phyloP scores from a whole-genome alignment of 176 grass and related monocot species.

The Microstegium vimineum region DNA sequence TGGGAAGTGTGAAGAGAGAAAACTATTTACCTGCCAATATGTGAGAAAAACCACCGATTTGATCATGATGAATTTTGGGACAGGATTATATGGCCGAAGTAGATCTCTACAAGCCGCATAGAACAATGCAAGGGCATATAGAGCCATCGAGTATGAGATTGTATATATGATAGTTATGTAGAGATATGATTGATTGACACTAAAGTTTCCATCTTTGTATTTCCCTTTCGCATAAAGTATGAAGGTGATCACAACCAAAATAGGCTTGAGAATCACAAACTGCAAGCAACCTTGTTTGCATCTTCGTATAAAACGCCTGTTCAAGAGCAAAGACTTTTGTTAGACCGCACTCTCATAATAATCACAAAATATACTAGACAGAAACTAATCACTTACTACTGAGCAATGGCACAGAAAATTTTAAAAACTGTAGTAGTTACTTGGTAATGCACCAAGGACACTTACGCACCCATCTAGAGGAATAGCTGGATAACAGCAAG shows the following conservation, averaged over 20 bases:
- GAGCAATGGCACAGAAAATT: background rate
- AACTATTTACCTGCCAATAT: constrained; percentile 83
- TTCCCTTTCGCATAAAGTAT: constrained; percentile 93
- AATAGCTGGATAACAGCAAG: constrained; percentile 92
- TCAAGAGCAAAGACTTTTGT: constrained; percentile 17
- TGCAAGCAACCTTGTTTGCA: constrained; percentile 98
- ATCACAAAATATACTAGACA: background rate
- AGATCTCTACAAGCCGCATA: constrained; percentile 94
- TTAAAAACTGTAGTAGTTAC: background rate
- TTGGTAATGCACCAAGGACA: constrained; percentile 21
- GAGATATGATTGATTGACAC: constrained; percentile 89
- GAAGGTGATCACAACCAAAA: constrained; percentile 96
- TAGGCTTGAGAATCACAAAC: constrained; percentile 98
- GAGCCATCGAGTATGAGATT: constrained; percentile 82
- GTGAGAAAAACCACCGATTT: constrained; percentile 99
- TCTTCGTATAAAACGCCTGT: constrained; percentile 96
- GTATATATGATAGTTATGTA: constrained; percentile 99
- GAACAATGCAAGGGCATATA: constrained; percentile 90
- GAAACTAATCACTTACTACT: background rate
- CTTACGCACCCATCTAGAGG: constrained; percentile 85
- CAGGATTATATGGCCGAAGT: constrained; percentile 83
- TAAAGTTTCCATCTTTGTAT: constrained; percentile 92
- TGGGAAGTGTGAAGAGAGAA: background rate
- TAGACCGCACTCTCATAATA: constrained; percentile 1
- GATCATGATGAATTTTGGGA: constrained; percentile 96